Percentiles rank a stretch among this genome's conserved stretches.
Evolutionary conservation across 768 basidiomycete genomes (phyloP).

Genomic region (Rickenella mellea): DNA sequence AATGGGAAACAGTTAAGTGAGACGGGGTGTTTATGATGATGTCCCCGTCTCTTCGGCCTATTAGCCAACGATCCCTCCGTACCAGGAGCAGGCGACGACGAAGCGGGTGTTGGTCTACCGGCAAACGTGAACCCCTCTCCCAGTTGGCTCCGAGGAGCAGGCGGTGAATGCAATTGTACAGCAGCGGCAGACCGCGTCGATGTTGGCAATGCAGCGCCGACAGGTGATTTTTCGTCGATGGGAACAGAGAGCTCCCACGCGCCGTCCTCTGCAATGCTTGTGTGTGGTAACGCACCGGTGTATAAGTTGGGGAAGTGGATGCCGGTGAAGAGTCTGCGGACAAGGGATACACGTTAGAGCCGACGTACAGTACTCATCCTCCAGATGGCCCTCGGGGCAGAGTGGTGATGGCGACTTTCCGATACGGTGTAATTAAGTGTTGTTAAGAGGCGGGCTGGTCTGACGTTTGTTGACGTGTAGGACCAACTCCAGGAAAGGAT

Average conservation of each 20-base stretch:
- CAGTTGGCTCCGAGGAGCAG: conserved; percentile 30
- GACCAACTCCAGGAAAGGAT: no score
- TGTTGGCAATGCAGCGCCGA: conserved; percentile 36
- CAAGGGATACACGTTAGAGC: no score
- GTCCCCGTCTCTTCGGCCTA: conserved; percentile 47
- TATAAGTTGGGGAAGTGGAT: no score
- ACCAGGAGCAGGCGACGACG: conserved; percentile 9
- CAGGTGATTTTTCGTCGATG: conserved; percentile 35
- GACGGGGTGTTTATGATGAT: conserved; percentile 89
- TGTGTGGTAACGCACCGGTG: conserved; percentile 50
- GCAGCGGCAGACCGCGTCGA: conserved; percentile 24
- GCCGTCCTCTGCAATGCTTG: conserved; percentile 63
- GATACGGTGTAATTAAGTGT: no score
- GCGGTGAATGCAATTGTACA: conserved; percentile 6
- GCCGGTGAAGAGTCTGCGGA: no score
- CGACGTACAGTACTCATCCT: no score
- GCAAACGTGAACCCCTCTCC: conserved; percentile 59
- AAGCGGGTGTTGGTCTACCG: conserved; percentile 29
- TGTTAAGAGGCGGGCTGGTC: no score
- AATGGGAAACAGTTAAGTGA: conserved; percentile 96
- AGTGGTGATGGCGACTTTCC: no score
- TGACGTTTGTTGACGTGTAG: no score
- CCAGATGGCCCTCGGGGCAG: no score
- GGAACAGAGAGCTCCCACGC: conserved; percentile 43
- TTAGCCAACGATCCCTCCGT: background rate